phyloP scores from a whole-genome alignment of 768 basidiomycete species.

The Rubroboletus satanas region DNA sequence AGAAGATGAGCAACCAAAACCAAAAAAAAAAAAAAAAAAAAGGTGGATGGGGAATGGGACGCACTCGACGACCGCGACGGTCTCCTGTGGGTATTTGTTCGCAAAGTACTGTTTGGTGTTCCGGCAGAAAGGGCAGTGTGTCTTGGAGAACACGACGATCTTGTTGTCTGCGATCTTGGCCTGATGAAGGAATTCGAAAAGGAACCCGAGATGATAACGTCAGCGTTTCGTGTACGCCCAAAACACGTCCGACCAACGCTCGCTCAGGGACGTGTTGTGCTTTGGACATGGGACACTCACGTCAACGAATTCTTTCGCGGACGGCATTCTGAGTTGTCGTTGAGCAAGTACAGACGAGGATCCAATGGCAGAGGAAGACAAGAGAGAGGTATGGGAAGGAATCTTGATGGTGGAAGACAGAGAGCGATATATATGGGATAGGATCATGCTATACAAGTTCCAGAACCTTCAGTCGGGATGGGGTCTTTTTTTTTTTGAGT shows the following conservation, averaged over 20 bases:
- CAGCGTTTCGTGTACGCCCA: not conserved
- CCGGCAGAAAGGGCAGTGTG: constrained; percentile 51
- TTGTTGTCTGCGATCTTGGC: constrained; percentile 45
- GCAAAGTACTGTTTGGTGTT: constrained; percentile 46
- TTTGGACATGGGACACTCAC: constrained; percentile 23
- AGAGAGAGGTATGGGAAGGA: not conserved
- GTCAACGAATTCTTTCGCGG: constrained; percentile 38
- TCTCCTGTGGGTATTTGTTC: constrained; percentile 36
- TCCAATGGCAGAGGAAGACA: constrained; percentile 20
- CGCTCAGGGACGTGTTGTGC: not conserved
- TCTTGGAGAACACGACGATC: constrained; percentile 60
- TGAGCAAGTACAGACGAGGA: constrained; percentile 25
- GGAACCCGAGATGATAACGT: constrained; percentile 34
- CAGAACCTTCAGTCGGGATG: no score
- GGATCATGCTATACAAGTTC: not conserved
- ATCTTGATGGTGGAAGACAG: constrained; percentile 9
- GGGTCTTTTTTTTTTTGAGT: no score
- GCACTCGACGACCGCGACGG: constrained; percentile 46
- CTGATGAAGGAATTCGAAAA: constrained; percentile 33
- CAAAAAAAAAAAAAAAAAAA: not conserved
- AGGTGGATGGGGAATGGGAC: constrained; percentile 11
- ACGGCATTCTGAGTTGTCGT: constrained; percentile 19
- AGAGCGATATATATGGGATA: constrained; percentile 24
- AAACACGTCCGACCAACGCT: not conserved
- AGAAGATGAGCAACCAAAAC: not conserved